These are phyloP conservation scores for Auriscalpium vulgare DNA, from an alignment of 768 basidiomycete species.

Conservation along the genomic window DNA sequence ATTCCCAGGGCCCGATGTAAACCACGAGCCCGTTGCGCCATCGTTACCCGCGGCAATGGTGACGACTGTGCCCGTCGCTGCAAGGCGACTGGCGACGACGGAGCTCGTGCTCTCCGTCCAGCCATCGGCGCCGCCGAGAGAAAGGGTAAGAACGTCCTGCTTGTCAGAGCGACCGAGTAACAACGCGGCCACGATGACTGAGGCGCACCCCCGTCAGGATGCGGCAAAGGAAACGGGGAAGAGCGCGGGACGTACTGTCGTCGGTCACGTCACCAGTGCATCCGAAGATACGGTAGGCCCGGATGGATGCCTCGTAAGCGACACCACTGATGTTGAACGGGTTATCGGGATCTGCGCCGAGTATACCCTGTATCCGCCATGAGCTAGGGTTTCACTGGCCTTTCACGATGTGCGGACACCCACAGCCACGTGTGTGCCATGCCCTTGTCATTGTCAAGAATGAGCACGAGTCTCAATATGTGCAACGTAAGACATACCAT, in stretches of 20 bases:
- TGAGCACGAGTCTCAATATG: not conserved
- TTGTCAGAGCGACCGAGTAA: slow-evolving; percentile 44
- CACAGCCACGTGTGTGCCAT: not conserved
- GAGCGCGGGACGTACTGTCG: slow-evolving; percentile 32
- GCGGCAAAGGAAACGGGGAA: not conserved
- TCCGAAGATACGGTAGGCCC: slow-evolving; percentile 51
- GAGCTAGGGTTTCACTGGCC: slow-evolving; percentile 52
- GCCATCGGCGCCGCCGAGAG: slow-evolving; percentile 53
- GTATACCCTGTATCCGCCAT: slow-evolving; percentile 41
- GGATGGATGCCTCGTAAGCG: slow-evolving; percentile 51
- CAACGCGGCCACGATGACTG: slow-evolving; percentile 42
- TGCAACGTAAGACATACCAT: slow-evolving; percentile 20
- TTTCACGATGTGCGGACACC: not conserved
- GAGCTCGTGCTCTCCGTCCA: slow-evolving; percentile 52
- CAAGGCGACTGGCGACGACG: slow-evolving; percentile 53
- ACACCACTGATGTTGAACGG: slow-evolving; percentile 62
- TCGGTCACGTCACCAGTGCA: slow-evolving; percentile 44
- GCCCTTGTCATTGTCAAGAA: not conserved
- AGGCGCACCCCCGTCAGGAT: slow-evolving; percentile 19
- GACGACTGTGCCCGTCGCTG: slow-evolving; percentile 48
- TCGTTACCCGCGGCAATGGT: slow-evolving; percentile 52
- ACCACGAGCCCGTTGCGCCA: slow-evolving; percentile 55
- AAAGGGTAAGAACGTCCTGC: slow-evolving; percentile 57
- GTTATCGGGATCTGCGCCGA: slow-evolving; percentile 54
- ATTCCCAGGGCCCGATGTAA: slow-evolving; percentile 43